phyloP scores from a whole-genome alignment of 2,329 filamentous ascomycete genomes.

The Epichloe sylvatica region DNA sequence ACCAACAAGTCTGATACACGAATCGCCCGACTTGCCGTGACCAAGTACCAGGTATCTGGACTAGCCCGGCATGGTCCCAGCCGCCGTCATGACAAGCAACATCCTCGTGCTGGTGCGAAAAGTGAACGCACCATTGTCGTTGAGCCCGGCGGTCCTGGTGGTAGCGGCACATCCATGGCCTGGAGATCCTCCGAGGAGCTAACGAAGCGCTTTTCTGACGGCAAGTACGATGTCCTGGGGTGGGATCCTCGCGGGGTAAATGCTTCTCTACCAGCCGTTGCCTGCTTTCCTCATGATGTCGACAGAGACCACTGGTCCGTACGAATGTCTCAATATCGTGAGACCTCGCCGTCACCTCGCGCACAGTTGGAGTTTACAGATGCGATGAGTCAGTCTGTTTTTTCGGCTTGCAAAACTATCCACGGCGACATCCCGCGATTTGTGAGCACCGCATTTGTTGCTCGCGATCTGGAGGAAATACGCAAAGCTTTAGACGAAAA shows the following conservation, averaged over 20 bases:
- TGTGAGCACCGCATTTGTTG: conserved; percentile 31
- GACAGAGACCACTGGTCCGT: conserved; percentile 33
- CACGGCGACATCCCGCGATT: conserved; percentile 33
- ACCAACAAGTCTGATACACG: conserved; percentile 29
- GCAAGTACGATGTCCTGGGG: conserved; percentile 33
- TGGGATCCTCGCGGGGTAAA: conserved; percentile 43
- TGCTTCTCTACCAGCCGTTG: conserved; percentile 27
- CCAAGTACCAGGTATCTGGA: conserved; percentile 34
- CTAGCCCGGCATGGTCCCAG: conserved; percentile 15
- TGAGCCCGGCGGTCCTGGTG: conserved; percentile 37
- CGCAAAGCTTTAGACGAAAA: conserved; percentile 30
- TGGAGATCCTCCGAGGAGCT: conserved; percentile 25
- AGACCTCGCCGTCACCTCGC: conserved; percentile 20
- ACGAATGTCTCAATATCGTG: conserved; percentile 24
- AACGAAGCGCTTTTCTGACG: conserved; percentile 27
- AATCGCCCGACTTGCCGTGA: conserved; percentile 33
- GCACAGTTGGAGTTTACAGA: conserved; percentile 29
- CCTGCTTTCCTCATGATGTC: conserved; percentile 32
- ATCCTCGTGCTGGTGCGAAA: conserved; percentile 18
- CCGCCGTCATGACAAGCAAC: not conserved
- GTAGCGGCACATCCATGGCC: conserved; percentile 29
- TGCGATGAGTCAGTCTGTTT: conserved; percentile 31
- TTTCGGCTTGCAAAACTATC: conserved; percentile 27
- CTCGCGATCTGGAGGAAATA: conserved; percentile 35
- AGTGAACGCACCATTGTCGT: conserved; percentile 34